Conservation (phyloP, 805 yeast genomes). For the Schizosaccharomyces octosporus region DNA sequence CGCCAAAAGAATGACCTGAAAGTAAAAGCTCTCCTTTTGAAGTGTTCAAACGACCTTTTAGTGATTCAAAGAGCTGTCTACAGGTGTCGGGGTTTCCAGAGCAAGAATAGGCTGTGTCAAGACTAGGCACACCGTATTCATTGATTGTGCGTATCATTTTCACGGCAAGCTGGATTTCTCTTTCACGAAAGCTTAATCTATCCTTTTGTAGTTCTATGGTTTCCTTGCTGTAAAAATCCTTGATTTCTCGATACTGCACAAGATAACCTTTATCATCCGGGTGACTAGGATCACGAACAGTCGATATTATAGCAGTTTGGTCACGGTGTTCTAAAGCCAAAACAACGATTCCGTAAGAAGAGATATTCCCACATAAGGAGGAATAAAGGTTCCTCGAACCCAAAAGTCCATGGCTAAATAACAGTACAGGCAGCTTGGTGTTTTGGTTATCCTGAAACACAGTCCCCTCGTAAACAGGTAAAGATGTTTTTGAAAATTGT, state of each 20-base stretch:
- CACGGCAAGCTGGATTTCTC: not conserved
- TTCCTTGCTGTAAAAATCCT: not conserved
- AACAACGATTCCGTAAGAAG: slow-evolving; percentile 9
- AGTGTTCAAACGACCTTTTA: not conserved
- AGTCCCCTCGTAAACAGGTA: not conserved
- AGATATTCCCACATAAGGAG: slow-evolving; percentile 9
- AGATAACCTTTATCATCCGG: not conserved
- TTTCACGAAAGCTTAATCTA: not conserved
- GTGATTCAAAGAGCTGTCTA: not conserved
- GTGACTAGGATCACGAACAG: not conserved
- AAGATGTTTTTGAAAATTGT: slow-evolving; percentile 2
- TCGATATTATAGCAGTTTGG: slow-evolving; percentile 25
- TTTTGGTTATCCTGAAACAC: not conserved
- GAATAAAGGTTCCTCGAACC: slow-evolving; percentile 10
- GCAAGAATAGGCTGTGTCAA: not conserved
- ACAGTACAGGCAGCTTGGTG: slow-evolving; percentile 8
- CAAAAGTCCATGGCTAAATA: slow-evolving; percentile 10
- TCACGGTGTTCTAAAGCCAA: slow-evolving; percentile 19
- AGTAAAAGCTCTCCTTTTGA: slow-evolving; percentile 2
- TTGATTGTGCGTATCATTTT: not conserved
- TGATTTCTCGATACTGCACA: not conserved
- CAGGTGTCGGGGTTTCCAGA: not conserved
- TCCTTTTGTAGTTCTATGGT: not conserved
- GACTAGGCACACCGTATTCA: not conserved
- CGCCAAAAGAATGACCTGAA: slow-evolving; percentile 11